A percentile compares a stretch with the other conserved stretches of the same genome.
Conservation (phyloP, 1,139 yeast genomes). For the Geotrichum siamense region DNA sequence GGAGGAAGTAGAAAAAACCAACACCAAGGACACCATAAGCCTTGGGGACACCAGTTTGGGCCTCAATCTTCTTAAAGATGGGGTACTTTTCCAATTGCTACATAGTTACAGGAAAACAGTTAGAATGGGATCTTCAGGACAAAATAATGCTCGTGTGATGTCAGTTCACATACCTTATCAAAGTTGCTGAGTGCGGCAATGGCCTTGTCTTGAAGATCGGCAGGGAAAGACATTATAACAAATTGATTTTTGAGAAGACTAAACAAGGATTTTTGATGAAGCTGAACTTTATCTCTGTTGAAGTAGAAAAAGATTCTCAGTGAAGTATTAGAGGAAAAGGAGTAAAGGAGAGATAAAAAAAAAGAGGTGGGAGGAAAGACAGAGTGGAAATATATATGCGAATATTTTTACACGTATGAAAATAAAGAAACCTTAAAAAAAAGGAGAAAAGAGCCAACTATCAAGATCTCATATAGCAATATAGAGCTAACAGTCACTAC, state of each 20-base stretch:
- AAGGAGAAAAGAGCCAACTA: background rate
- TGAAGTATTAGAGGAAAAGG: background rate
- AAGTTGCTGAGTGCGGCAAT: slow-evolving; percentile 27
- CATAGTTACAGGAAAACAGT: background rate
- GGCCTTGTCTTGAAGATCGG: slow-evolving; percentile 27
- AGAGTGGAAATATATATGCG: background rate
- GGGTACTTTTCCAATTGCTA: slow-evolving; percentile 35
- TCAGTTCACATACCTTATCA: slow-evolving; percentile 27
- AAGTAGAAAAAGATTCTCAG: background rate
- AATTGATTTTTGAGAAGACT: background rate
- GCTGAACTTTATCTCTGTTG: slow-evolving; percentile 3
- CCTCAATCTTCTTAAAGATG: slow-evolving; percentile 32
- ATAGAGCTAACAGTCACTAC: too few species aligned
- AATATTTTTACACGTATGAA: slow-evolving; percentile 1
- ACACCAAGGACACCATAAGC: slow-evolving; percentile 72
- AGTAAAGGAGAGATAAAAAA: slow-evolving; percentile 2
- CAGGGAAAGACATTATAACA: slow-evolving; percentile 17
- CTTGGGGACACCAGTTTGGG: slow-evolving; percentile 56
- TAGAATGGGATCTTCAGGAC: background rate
- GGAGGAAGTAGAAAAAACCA: slow-evolving; percentile 57
- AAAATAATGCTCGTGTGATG: background rate
- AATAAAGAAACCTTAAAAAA: slow-evolving; percentile 2
- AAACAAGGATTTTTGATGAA: background rate
- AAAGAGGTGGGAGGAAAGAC: background rate
- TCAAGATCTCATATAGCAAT: too few species aligned